phyloP scores from a whole-genome alignment of 306 rosid genomes.

The Lathyrus sativus region DNA sequence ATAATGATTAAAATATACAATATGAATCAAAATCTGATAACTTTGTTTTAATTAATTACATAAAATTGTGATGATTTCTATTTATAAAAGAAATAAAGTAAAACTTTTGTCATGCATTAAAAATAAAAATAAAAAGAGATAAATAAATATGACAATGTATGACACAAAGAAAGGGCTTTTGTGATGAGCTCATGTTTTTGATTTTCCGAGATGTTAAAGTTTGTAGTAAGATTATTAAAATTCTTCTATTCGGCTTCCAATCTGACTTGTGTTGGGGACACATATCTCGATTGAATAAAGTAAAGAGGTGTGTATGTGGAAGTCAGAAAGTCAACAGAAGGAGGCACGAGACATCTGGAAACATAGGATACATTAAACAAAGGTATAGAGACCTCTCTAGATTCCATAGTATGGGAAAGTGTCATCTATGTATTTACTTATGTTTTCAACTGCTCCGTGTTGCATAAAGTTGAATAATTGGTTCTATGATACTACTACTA shows the following conservation, averaged over 20 bases:
- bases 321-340: conserved; percentile 35
- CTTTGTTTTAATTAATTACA: no score
- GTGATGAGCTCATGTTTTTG: neutral
- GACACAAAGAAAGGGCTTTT: no score
- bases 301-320: conserved; percentile 6
- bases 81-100: no score
- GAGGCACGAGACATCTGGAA: conserved; percentile 27
- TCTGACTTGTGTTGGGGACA: conserved; percentile 19
- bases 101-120: neutral
- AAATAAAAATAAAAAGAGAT: neutral
- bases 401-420: conserved; percentile 39
- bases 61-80: no score
- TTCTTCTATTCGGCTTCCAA: conserved; percentile 55
- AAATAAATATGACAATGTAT: no score
- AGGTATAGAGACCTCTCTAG: conserved; percentile 22
- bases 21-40: no score
- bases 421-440: conserved; percentile 16
- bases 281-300: conserved; percentile 32
- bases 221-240: conserved; percentile 39
- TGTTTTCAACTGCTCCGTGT: neutral
- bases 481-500: no score
- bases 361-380: conserved; percentile 28
- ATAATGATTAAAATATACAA: no score
- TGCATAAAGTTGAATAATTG: neutral
- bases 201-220: conserved; percentile 19